Conservation (phyloP, 345 rosid species). For the Isatis tinctoria region DNA sequence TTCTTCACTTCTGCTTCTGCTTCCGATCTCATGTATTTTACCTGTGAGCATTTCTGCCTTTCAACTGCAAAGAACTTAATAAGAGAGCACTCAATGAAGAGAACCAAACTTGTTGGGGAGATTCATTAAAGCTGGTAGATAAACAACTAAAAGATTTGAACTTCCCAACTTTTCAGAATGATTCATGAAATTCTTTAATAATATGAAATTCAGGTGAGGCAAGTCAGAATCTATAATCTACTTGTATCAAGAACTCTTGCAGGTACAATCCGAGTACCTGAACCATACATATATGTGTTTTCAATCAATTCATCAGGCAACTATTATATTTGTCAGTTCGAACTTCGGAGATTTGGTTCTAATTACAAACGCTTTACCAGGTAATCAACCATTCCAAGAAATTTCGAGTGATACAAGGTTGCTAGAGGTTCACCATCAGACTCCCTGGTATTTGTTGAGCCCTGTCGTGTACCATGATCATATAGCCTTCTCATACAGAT, state of each 20-base stretch:
- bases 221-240: too few relatives aligned
- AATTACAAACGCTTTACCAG: constrained; percentile 40
- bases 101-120: too few relatives aligned
- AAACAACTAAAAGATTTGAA: too few relatives aligned
- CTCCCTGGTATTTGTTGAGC: constrained; percentile 51
- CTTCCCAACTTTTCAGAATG: too few relatives aligned
- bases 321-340: not conserved
- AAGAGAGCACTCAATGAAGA: too few relatives aligned
- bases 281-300: not conserved
- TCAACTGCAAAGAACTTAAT: too few relatives aligned
- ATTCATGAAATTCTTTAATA: too few relatives aligned
- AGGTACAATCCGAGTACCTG: constrained; percentile 63
- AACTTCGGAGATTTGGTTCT: not conserved
- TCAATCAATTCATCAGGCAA: not conserved
- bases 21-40: too few relatives aligned
- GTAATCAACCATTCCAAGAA: constrained; percentile 86
- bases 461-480: constrained; percentile 39
- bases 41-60: too few relatives aligned
- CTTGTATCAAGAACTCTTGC: constrained; percentile 70
- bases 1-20: too few relatives aligned
- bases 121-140: too few relatives aligned
- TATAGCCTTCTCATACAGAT: not conserved
- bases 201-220: too few relatives aligned
- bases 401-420: constrained; percentile 75
- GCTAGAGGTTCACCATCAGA: constrained; percentile 67